Base-by-base conservation (phyloP, 495 filamentous ascomycete species). In the Neurospora cerealis region DNA sequence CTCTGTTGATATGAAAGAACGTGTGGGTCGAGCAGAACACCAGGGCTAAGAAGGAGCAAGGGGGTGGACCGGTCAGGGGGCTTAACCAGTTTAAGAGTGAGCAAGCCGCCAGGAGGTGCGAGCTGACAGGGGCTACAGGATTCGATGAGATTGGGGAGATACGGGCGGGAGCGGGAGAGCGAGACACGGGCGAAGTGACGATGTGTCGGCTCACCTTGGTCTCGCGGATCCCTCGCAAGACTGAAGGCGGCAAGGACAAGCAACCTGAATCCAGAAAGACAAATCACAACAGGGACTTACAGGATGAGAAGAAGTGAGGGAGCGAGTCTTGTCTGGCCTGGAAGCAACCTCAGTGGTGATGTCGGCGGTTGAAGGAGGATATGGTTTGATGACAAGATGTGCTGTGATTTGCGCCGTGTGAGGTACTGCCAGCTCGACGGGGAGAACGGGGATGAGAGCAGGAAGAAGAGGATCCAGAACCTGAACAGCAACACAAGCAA, bases 11-110 rank as follows among this genome's bases (percentile, higher is more conserved):
- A 73, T 77, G 76, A 81, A 80, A 79, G 80, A 81, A 73, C 70
- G 80, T 80, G 76, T 80, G 78, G 78, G 74, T 76, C 73, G 70
- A 75, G 72, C 48, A 75, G 71, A 72, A 78, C 71, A 36, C 70
- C 73, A 71, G 72, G 60, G 73, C 75, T 75, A 76, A 72, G 73
- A 75, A 72, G 48, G 71, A 76, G 74, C 70, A 72, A 74, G 41
- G 75, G 73, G 60, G 74, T 71, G 77, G 69, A 73, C 73, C 39
- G 71, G 71, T 70, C 39, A 60, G 75, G 77, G 75, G 73, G 77
- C 75, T 79, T 75, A 72, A 74, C 80, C 78, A 71, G 73, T 79
- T 79, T 79, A 81, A 81, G 78, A 79, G 74, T 73, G 75, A 74
- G 42, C 38, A 78, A 78, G 72, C 60, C 72, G 69, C 62, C 66